These are phyloP conservation scores for Flaveria linearis DNA, from an alignment of 129 eudicot genomes.

Conservation along the genomic window DNA sequence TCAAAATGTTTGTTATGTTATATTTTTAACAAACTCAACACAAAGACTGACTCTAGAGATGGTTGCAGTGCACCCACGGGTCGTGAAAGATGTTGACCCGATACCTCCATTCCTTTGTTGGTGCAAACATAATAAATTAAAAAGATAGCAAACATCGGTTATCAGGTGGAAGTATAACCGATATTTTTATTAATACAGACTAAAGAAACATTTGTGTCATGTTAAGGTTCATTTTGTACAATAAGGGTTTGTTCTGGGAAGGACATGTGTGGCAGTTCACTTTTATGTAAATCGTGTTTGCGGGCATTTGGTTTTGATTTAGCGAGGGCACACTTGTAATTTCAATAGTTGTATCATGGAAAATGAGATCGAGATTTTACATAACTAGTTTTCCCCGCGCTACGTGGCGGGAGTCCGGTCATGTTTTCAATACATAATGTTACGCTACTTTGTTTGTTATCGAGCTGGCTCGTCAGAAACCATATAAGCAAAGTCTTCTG, in stretches of 20 bases:
- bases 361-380: slow-evolving; percentile 6
- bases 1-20: neutral
- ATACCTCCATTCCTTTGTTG: slow-evolving; percentile 59
- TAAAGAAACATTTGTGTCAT: slow-evolving; percentile 19
- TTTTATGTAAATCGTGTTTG: slow-evolving; percentile 1
- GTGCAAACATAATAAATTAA: slow-evolving; percentile 56
- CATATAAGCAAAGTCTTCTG: no score
- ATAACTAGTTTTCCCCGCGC: no score
- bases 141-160: slow-evolving; percentile 29
- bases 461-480: no score
- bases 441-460: no score
- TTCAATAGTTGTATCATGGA: slow-evolving; percentile 2
- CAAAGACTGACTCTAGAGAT: slow-evolving; percentile 50
- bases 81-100: slow-evolving; percentile 61
- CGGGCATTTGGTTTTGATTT: slow-evolving; percentile 12
- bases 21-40: slow-evolving; percentile 48
- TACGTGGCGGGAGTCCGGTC: no score
- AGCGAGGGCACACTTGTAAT: slow-evolving; percentile 1
- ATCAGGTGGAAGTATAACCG: slow-evolving; percentile 33
- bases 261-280: slow-evolving; percentile 25
- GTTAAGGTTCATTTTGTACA: slow-evolving; percentile 1
- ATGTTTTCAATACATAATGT: no score
- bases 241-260: slow-evolving; percentile 14
- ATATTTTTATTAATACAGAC: slow-evolving; percentile 31
- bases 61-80: slow-evolving; percentile 57